Conservation (phyloP, 306 rosid genomes). For the Vigna nakashimae region DNA sequence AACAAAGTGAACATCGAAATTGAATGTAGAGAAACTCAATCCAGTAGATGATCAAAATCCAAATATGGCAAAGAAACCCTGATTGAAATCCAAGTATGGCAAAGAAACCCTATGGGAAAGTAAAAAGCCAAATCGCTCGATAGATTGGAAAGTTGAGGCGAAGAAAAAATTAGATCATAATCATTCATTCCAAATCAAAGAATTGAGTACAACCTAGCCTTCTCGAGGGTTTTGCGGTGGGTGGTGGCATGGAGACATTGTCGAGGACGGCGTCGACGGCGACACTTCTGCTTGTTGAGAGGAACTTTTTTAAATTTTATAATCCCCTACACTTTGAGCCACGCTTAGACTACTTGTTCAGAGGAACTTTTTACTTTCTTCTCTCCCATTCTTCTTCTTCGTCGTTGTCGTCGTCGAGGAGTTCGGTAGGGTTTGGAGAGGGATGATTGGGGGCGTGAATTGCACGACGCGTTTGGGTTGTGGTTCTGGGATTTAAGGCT, state of each 20-base stretch:
- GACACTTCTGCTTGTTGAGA: too few species aligned
- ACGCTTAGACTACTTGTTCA: slow-evolving; percentile 28
- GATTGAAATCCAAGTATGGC: slow-evolving; percentile 6
- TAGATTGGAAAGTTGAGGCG: neutral
- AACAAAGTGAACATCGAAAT: neutral
- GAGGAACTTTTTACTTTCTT: too few species aligned
- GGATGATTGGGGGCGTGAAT: slow-evolving; percentile 73
- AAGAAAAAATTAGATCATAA: slow-evolving; percentile 33
- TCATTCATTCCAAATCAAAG: neutral
- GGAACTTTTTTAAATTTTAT: neutral
- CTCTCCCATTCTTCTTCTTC: slow-evolving; percentile 51
- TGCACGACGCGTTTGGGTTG: slow-evolving; percentile 68
- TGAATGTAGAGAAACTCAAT: neutral
- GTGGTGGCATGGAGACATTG: too few species aligned
- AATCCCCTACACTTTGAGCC: slow-evolving; percentile 45
- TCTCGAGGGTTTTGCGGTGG: too few species aligned
- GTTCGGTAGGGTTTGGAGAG: slow-evolving; percentile 48
- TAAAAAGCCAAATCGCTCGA: neutral
- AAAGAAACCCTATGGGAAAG: slow-evolving; percentile 25
- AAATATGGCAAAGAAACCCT: slow-evolving; percentile 28
- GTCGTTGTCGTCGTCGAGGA: slow-evolving; percentile 56
- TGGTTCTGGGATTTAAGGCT: slow-evolving; percentile 48
- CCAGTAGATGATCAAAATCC: neutral
- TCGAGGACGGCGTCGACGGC: too few species aligned
- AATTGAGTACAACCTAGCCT: neutral